Base-by-base conservation (phyloP, 179 eudicot genomes). In the Camellia oleifera region DNA sequence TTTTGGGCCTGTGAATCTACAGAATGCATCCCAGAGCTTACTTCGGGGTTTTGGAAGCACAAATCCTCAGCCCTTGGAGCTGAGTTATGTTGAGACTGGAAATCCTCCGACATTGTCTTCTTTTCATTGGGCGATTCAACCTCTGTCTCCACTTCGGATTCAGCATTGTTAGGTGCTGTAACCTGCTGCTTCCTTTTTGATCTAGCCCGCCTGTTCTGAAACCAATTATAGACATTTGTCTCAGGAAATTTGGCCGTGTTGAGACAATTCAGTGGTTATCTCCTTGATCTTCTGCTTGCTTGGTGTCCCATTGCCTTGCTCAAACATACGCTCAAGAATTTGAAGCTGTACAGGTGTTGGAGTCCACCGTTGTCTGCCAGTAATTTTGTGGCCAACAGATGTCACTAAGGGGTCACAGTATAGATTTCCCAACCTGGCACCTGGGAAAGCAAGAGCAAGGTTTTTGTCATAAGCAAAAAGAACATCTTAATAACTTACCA, bases 191-290 rank as follows among this genome's bases (percentile, higher is more conserved):
- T 94, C 74, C 94, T 84, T 81, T 94, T 94, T 20, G 97, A 94
- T 80, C 98, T 87, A 79, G 98, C 98, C 60, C 98, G 98, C 87
- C 98, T 87, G 81, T 94, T 94, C 80, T 94, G 98, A 81, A 94
- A 94, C 98, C 98, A 94, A 79, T 94, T 94, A 82, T 94, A 94
- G 77, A 94, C 98, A 82, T 94, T 94, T 56, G 98, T 91, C 81
- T 94, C 98, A 1, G 97, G 97, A 91, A 70, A 94, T 93, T 77
- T 93, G 98, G 53, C 98, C 98, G 72, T 94, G 94, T 79, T 90
- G 98, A 60, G 89, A 86, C 69, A 93, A 85, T 57, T 94, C 94
- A 12, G 88, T 80, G 45, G 96, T 91, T 80, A 93, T 93, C 52
- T 94, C 98, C 78, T 90, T 91, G 81, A 94, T 91, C 94, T 91